These are phyloP conservation scores for Cladophialophora psammophila DNA, from an alignment of 2,329 filamentous ascomycete genomes.

Conservation along the genomic window DNA sequence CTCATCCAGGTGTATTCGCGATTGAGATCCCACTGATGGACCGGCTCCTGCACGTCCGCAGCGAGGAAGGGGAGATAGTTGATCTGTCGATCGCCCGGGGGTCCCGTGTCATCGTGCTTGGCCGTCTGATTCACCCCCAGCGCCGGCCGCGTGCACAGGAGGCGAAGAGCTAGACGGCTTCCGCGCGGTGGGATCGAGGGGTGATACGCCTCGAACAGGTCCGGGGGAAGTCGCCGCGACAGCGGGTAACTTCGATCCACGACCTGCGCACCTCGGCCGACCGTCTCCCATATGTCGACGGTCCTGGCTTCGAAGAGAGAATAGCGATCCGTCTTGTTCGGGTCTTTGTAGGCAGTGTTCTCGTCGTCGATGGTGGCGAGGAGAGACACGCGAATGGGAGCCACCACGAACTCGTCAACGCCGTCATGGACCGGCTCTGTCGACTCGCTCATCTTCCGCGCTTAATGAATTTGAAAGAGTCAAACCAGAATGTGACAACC, in stretches of 20 bases:
- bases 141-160: constrained; percentile 22
- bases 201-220: constrained; percentile 27
- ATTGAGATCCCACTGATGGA: constrained; percentile 26
- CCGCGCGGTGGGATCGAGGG: constrained; percentile 14
- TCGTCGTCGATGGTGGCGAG: constrained; percentile 28
- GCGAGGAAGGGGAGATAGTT: constrained; percentile 27
- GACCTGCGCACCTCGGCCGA: constrained; percentile 9
- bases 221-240: constrained; percentile 18
- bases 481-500: background rate
- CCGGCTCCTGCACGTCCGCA: constrained; percentile 20
- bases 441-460: constrained; percentile 25
- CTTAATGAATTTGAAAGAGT: background rate
- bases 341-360: constrained; percentile 25
- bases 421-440: constrained; percentile 21
- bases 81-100: constrained; percentile 22
- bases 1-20: constrained; percentile 27
- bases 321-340: constrained; percentile 17
- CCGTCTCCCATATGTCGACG: constrained; percentile 28
- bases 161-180: constrained; percentile 19
- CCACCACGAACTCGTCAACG: constrained; percentile 25
- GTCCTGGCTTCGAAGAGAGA: constrained; percentile 28
- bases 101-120: constrained; percentile 14
- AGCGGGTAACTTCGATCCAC: constrained; percentile 19
- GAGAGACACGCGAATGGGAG: constrained; percentile 23
- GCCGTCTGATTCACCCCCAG: constrained; percentile 18